Percentiles rank a stretch among this genome's conserved stretches.
Conservation (phyloP, 1,139 yeast species). For the Magnusiomyces tetraspermus region DNA sequence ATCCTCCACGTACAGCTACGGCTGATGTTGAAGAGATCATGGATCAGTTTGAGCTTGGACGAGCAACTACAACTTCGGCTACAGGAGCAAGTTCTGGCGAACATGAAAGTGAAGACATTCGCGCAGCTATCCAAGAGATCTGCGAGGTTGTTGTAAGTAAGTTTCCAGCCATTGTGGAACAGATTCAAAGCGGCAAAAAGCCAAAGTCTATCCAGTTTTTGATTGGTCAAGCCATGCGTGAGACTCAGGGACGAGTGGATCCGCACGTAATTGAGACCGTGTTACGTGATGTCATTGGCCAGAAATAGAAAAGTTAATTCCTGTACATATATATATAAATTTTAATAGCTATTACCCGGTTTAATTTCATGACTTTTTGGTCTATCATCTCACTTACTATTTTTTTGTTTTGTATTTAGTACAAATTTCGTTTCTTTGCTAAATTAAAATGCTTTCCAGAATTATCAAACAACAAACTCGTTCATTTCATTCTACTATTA, state of each 20-base stretch:
- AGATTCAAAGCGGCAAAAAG: slow-evolving; percentile 49
- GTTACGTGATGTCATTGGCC: background rate
- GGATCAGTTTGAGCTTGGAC: slow-evolving; percentile 44
- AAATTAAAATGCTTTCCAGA: background rate
- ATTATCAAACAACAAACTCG: slow-evolving; percentile 5
- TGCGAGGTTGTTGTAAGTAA: slow-evolving; percentile 45
- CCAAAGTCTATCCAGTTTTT: slow-evolving; percentile 59
- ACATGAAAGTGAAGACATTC: slow-evolving; percentile 29
- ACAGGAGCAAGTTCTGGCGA: background rate
- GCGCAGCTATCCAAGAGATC: slow-evolving; percentile 41
- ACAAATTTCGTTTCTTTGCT: no score
- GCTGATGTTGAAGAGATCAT: slow-evolving; percentile 39
- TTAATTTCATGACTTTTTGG: no score
- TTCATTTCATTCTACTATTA: slow-evolving; percentile 9
- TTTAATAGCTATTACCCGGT: no score
- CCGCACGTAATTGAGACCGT: slow-evolving; percentile 18
- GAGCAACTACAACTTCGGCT: slow-evolving; percentile 1
- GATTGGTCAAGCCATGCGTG: slow-evolving; percentile 78
- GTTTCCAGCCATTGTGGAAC: slow-evolving; percentile 50
- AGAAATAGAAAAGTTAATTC: no score
- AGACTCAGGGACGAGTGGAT: slow-evolving; percentile 48
- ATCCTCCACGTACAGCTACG: slow-evolving; percentile 31
- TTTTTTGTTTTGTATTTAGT: no score
- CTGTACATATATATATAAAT: no score
- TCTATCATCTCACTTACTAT: no score